Evolutionary conservation across 352 stramenopile species (phyloP).

Genomic region (Phytophthora europaea): DNA sequence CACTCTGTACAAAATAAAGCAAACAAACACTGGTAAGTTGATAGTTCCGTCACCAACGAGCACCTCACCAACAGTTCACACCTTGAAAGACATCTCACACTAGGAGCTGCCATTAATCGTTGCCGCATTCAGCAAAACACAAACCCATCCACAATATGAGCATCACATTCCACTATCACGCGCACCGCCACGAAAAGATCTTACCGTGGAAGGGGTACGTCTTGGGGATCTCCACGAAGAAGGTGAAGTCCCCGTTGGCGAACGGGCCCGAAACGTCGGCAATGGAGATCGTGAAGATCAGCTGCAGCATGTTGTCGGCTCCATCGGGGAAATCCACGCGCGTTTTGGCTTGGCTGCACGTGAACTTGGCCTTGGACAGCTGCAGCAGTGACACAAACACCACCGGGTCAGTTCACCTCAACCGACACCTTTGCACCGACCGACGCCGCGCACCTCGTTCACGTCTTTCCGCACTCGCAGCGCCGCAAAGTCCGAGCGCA

Average conservation of each 20-base stretch:
- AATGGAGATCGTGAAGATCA: conserved; percentile 88
- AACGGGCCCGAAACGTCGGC: conserved; percentile 78
- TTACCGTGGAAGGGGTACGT: conserved; percentile 89
- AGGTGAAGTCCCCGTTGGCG: conserved; percentile 88
- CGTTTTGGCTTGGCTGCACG: conserved; percentile 78
- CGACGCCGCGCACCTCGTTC: conserved; percentile 66
- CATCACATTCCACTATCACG: neutral
- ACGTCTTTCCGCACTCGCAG: conserved; percentile 89
- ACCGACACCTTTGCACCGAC: neutral
- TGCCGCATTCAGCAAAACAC: neutral
- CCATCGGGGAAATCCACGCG: conserved; percentile 88
- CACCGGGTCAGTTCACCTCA: conserved; percentile 13
- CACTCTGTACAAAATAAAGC: conserved; percentile 49
- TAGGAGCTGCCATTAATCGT: conserved; percentile 56
- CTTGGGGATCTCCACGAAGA: conserved; percentile 89
- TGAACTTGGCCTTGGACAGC: conserved; percentile 87
- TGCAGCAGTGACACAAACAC: conserved; percentile 29
- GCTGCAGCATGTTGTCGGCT: conserved; percentile 78
- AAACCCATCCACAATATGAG: neutral
- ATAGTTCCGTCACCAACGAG: neutral
- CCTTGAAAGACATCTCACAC: conserved; percentile 78
- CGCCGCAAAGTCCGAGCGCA: conserved; percentile 82
- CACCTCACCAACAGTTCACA: conserved; percentile 19
- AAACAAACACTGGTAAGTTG: neutral
- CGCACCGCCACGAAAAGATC: conserved; percentile 2